Percentiles rank a stretch among this genome's conserved stretches.
Conservation (phyloP, 164 flowering plant species). For the Tetrastigma voinierianum region DNA sequence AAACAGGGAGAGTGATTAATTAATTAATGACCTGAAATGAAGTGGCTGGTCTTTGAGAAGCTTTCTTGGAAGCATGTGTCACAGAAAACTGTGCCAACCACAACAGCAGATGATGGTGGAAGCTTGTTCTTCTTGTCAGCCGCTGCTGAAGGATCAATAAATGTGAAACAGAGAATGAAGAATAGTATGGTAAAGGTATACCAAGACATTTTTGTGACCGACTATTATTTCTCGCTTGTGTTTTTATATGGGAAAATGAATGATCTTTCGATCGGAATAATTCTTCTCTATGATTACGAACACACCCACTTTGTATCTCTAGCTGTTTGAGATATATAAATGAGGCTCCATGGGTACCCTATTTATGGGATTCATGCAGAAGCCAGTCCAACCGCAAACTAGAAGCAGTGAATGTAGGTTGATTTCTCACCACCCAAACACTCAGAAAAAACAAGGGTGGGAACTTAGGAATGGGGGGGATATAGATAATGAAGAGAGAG, state of each 20-base stretch:
- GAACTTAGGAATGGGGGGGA: conserved; percentile 1
- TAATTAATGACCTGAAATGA: conserved; percentile 27
- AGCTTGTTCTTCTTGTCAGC: conserved; percentile 37
- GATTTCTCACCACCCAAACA: conserved; percentile 8
- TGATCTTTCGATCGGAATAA: no score
- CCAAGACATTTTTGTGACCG: conserved; percentile 28
- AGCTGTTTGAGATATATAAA: conserved; percentile 1
- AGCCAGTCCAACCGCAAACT: conserved; percentile 46
- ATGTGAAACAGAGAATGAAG: conserved; percentile 27
- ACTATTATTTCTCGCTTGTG: conserved; percentile 1
- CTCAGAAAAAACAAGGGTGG: conserved; percentile 12
- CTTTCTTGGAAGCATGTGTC: conserved; percentile 59
- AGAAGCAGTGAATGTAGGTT: conserved; percentile 24
- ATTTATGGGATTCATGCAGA: conserved; percentile 43
- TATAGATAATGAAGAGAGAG: not conserved
- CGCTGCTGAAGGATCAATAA: conserved; percentile 27
- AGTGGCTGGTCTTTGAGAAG: conserved; percentile 54
- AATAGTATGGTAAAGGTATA: conserved; percentile 17
- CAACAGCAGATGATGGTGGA: conserved; percentile 30
- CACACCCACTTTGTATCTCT: not conserved
- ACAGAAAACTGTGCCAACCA: conserved; percentile 83
- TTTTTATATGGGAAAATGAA: no score
- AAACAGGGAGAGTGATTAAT: no score
- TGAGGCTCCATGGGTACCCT: not conserved
- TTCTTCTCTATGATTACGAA: no score